phyloP scores from a whole-genome alignment of 2,329 filamentous ascomycete genomes.

The Fusarium humuli region DNA sequence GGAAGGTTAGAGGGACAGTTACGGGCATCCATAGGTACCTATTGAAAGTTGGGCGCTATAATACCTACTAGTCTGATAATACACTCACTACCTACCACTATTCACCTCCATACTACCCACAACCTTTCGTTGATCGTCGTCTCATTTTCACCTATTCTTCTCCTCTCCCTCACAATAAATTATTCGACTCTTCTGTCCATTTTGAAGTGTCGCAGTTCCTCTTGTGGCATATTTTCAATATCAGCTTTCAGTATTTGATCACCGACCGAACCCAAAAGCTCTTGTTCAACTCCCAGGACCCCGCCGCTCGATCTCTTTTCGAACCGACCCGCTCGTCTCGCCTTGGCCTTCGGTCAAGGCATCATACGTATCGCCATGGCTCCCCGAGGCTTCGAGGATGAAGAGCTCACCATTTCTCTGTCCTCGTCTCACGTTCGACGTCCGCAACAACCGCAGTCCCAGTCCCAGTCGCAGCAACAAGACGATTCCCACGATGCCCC shows the following conservation, averaged over 20 bases:
- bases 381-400: slow-evolving; percentile 75
- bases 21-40: background rate
- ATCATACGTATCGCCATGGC: slow-evolving; percentile 56
- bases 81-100: background rate
- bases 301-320: slow-evolving; percentile 27
- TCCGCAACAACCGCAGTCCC: slow-evolving; percentile 49
- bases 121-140: slow-evolving; percentile 19
- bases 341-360: slow-evolving; percentile 34
- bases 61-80: background rate
- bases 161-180: background rate
- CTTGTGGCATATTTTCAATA: background rate
- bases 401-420: slow-evolving; percentile 84
- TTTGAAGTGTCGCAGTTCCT: background rate
- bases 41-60: background rate
- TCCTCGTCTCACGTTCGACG: slow-evolving; percentile 73
- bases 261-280: slow-evolving; percentile 10
- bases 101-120: slow-evolving; percentile 5
- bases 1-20: background rate
- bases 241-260: slow-evolving; percentile 3
- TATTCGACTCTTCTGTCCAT: background rate
- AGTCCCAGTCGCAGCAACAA: slow-evolving; percentile 42
- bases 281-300: slow-evolving; percentile 17
- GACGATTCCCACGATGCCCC: slow-evolving; percentile 42
- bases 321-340: slow-evolving; percentile 14
- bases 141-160: slow-evolving; percentile 19